Percentiles rank a stretch among this genome's conserved stretches.
Conservation (phyloP, 306 rosid species). For the Pyrus betulifolia region DNA sequence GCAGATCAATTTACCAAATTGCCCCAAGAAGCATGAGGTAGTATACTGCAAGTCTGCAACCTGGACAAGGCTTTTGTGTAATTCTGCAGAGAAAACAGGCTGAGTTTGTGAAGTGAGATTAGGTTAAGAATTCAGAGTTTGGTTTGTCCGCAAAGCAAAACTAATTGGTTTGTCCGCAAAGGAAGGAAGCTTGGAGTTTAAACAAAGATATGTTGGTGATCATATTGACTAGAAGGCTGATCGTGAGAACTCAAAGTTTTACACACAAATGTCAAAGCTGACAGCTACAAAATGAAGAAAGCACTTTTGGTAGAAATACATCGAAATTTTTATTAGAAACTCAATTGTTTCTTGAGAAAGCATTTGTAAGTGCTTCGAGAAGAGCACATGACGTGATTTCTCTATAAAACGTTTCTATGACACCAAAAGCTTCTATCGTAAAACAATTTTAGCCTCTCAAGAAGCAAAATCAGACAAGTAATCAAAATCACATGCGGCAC, state of each 20-base stretch:
- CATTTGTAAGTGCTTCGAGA: too few species aligned
- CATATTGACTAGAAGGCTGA: not conserved
- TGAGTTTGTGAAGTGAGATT: not conserved
- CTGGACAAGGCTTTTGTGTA: not conserved
- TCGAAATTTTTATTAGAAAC: too few species aligned
- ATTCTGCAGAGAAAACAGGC: not conserved
- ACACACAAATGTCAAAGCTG: not conserved
- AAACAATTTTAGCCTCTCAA: too few species aligned
- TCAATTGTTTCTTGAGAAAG: too few species aligned
- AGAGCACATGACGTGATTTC: too few species aligned
- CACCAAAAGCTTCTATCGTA: too few species aligned
- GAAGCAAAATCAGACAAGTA: too few species aligned
- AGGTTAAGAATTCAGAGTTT: slow-evolving; percentile 1
- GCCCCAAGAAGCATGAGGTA: not conserved
- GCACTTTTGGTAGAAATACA: too few species aligned
- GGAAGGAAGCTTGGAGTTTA: slow-evolving; percentile 40
- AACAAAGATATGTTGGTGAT: slow-evolving; percentile 27
- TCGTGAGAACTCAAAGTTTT: not conserved
- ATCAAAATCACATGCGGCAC: too few species aligned
- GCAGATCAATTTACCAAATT: not conserved
- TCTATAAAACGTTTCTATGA: too few species aligned
- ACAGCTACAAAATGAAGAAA: not conserved
- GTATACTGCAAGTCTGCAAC: not conserved
- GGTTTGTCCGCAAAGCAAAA: too few species aligned
- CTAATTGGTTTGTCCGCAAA: not conserved